phyloP scores from a whole-genome alignment of 768 basidiomycete genomes.

The Cystobasidium tubakii region DNA sequence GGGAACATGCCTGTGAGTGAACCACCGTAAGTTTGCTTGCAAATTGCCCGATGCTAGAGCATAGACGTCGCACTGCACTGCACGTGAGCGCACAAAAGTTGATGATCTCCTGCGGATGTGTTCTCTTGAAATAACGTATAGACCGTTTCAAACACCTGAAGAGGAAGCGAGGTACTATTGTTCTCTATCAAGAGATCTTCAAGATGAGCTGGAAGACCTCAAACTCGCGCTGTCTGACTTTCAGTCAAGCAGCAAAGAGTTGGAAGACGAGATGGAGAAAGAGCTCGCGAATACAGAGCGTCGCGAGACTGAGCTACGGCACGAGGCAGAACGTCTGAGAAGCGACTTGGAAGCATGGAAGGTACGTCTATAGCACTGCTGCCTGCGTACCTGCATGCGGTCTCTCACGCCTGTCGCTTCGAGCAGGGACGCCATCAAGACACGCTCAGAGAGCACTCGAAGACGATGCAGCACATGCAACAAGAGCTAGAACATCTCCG shows the following conservation, averaged over 20 bases:
- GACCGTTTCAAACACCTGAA: neutral
- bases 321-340: slow-evolving; percentile 60
- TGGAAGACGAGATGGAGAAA: slow-evolving; percentile 85
- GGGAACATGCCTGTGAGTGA: neutral
- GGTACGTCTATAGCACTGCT: no score
- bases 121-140: neutral
- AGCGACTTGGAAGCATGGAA: slow-evolving; percentile 86
- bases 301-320: slow-evolving; percentile 56
- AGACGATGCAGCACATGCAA: slow-evolving; percentile 81
- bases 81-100: neutral
- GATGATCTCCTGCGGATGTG: neutral
- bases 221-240: slow-evolving; percentile 80
- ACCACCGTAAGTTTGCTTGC: slow-evolving; percentile 15
- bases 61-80: neutral
- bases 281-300: slow-evolving; percentile 84
- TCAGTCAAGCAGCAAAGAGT: slow-evolving; percentile 76
- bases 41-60: no score
- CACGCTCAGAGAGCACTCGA: slow-evolving; percentile 61
- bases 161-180: slow-evolving; percentile 44
- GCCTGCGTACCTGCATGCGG: no score
- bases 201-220: slow-evolving; percentile 77
- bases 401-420: neutral
- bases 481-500: slow-evolving; percentile 78
- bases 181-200: slow-evolving; percentile 50
- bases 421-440: slow-evolving; percentile 49